Evolutionary conservation across 2,329 filamentous ascomycete species (phyloP).

Genomic region (Sporothrix schenckii): DNA sequence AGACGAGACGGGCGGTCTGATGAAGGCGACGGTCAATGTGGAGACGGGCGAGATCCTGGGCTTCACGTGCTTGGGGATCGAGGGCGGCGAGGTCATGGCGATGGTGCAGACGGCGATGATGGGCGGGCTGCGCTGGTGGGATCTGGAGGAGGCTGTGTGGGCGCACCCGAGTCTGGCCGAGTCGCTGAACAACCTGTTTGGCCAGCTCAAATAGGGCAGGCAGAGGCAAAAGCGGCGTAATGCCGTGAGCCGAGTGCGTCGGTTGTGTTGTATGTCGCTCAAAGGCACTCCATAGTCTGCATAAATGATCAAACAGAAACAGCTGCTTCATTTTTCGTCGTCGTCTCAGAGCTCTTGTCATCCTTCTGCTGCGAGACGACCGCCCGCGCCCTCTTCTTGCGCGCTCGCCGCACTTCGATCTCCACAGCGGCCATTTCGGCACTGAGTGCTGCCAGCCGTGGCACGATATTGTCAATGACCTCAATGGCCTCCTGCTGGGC

Average conservation of each 20-base stretch:
- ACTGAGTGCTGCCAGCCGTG: conserved; percentile 59
- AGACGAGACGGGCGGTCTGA: conserved; percentile 54
- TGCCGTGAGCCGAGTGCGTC: no score
- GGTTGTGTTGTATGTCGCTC: background rate
- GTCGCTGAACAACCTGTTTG: conserved; percentile 56
- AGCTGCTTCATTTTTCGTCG: background rate
- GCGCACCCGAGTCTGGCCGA: conserved; percentile 57
- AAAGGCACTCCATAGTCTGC: background rate
- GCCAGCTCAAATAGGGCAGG: conserved; percentile 43
- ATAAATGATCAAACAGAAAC: conserved; percentile 4
- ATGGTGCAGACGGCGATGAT: conserved; percentile 58
- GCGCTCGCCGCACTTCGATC: conserved; percentile 66
- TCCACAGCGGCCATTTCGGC: conserved; percentile 67
- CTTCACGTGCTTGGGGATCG: conserved; percentile 55
- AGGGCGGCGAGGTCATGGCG: conserved; percentile 58
- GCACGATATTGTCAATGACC: conserved; percentile 61
- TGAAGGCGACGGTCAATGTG: conserved; percentile 56
- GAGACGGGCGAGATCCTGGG: conserved; percentile 53
- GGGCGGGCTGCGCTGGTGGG: conserved; percentile 50
- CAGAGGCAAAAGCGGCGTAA: no score
- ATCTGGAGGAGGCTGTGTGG: conserved; percentile 52
- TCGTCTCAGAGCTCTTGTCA: background rate
- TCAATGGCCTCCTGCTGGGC: conserved; percentile 63
- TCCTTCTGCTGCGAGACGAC: conserved; percentile 22
- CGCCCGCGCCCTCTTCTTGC: conserved; percentile 55